Evolutionary conservation across 2,329 filamentous ascomycete genomes (phyloP).

Genomic region (Aureobasidium sp.): DNA sequence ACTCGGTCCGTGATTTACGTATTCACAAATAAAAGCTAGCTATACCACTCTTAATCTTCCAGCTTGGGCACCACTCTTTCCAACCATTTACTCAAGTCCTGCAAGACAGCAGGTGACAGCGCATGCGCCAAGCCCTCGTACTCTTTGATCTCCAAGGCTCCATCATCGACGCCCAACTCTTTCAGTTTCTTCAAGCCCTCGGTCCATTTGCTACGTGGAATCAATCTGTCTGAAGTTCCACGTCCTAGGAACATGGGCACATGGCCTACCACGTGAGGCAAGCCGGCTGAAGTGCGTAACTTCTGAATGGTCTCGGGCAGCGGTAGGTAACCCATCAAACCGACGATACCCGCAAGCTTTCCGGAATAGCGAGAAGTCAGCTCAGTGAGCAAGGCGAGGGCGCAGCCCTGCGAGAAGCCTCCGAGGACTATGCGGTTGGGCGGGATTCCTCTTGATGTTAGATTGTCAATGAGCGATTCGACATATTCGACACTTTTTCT

Average conservation of each 20-base stretch:
- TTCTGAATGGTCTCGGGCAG: conserved; percentile 30
- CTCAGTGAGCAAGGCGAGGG: conserved; percentile 36
- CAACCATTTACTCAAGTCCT: conserved; percentile 37
- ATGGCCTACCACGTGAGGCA: conserved; percentile 27
- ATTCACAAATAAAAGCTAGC: not conserved
- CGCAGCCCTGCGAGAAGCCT: conserved; percentile 42
- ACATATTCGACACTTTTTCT: conserved; percentile 32
- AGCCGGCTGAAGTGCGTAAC: conserved; percentile 29
- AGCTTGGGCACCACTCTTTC: conserved; percentile 32
- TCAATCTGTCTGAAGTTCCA: conserved; percentile 39
- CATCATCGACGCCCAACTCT: conserved; percentile 31
- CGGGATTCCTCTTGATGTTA: conserved; percentile 33
- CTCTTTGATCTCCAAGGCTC: conserved; percentile 33
- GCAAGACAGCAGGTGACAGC: conserved; percentile 34
- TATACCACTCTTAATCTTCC: conserved; percentile 16
- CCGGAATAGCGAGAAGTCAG: conserved; percentile 32
- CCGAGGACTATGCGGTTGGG: conserved; percentile 37
- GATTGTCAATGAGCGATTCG: conserved; percentile 33
- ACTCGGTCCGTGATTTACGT: conserved; percentile 51
- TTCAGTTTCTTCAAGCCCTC: conserved; percentile 34
- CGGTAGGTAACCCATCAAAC: conserved; percentile 41
- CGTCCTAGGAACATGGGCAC: conserved; percentile 39
- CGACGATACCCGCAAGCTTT: conserved; percentile 33
- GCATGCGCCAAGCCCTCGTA: conserved; percentile 43
- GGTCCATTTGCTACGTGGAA: conserved; percentile 36